Conservation (phyloP, 352 stramenopile genomes). For the Phytophthora citricola region DNA sequence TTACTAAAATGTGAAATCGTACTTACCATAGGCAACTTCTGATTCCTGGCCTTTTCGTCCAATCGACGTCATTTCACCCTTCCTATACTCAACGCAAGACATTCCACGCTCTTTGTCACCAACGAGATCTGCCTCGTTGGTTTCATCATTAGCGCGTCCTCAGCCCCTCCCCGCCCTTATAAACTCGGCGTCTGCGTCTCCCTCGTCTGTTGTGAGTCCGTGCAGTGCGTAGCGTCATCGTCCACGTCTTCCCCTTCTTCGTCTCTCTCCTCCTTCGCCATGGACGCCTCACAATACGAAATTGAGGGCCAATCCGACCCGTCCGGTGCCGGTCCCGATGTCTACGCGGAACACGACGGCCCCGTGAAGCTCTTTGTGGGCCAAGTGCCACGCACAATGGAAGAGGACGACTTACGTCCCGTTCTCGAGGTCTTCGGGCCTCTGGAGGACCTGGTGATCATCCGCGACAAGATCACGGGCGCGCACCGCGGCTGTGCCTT, state of each 20-base stretch:
- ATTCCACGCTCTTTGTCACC: slow-evolving; percentile 16
- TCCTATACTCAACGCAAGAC: slow-evolving; percentile 11
- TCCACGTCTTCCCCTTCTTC: slow-evolving; percentile 18
- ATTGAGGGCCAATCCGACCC: neutral
- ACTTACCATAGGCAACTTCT: neutral
- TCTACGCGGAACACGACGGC: slow-evolving; percentile 27
- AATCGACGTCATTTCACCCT: slow-evolving; percentile 1
- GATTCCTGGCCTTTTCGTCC: slow-evolving; percentile 1
- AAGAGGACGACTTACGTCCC: slow-evolving; percentile 84
- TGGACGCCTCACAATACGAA: slow-evolving; percentile 23
- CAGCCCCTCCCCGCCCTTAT: neutral
- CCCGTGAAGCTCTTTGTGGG: slow-evolving; percentile 87
- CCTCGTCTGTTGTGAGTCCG: slow-evolving; percentile 25
- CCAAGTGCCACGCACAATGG: slow-evolving; percentile 90
- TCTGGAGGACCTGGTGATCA: slow-evolving; percentile 90
- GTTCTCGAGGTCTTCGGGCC: slow-evolving; percentile 88
- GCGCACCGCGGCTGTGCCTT: slow-evolving; percentile 91
- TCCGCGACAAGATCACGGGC: slow-evolving; percentile 91
- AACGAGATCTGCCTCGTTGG: slow-evolving; percentile 15
- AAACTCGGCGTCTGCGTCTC: slow-evolving; percentile 3
- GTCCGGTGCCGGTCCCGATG: slow-evolving; percentile 7
- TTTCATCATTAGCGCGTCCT: slow-evolving; percentile 18
- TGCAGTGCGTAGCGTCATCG: slow-evolving; percentile 17
- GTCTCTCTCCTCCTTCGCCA: slow-evolving; percentile 4
- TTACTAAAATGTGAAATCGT: neutral